Evolutionary conservation across 2,329 filamentous ascomycete species (phyloP).

Genomic region (Pseudocercospora fijiensis): DNA sequence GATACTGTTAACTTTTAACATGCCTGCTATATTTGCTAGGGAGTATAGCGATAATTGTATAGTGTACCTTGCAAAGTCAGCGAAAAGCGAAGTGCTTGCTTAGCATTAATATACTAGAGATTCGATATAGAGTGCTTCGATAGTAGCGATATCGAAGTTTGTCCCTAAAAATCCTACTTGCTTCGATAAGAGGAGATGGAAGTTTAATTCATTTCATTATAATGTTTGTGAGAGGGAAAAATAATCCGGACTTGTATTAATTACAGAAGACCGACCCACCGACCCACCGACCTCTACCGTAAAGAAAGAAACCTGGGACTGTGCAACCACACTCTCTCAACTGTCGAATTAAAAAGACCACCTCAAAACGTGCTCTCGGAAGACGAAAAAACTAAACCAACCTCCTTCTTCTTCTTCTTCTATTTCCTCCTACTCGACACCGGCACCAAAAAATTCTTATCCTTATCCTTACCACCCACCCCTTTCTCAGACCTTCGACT

Average conservation of each 20-base stretch:
- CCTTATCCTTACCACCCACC: too few species aligned
- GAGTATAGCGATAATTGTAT: too few species aligned
- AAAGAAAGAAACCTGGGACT: background rate
- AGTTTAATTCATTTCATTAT: too few species aligned
- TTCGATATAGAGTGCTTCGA: too few species aligned
- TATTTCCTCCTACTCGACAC: conserved; percentile 37
- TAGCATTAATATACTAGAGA: too few species aligned
- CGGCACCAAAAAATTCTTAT: conserved; percentile 28
- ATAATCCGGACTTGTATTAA: background rate
- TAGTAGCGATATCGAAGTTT: too few species aligned
- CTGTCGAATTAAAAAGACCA: conserved; percentile 4
- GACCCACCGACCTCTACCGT: background rate
- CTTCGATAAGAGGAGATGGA: background rate
- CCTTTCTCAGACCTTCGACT: conserved; percentile 25
- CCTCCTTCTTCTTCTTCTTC: conserved; percentile 31
- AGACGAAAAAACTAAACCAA: conserved; percentile 19
- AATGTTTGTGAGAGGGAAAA: background rate
- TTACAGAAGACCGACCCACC: background rate
- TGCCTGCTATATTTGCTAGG: too few species aligned
- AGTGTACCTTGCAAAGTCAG: too few species aligned
- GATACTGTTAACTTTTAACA: too few species aligned
- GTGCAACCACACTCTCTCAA: conserved; percentile 3
- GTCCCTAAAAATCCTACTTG: background rate
- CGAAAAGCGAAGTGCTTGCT: too few species aligned
- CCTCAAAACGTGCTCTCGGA: conserved; percentile 3